Conservation (phyloP, 2,329 filamentous ascomycete species). For the Paecilomyces variotii region DNA sequence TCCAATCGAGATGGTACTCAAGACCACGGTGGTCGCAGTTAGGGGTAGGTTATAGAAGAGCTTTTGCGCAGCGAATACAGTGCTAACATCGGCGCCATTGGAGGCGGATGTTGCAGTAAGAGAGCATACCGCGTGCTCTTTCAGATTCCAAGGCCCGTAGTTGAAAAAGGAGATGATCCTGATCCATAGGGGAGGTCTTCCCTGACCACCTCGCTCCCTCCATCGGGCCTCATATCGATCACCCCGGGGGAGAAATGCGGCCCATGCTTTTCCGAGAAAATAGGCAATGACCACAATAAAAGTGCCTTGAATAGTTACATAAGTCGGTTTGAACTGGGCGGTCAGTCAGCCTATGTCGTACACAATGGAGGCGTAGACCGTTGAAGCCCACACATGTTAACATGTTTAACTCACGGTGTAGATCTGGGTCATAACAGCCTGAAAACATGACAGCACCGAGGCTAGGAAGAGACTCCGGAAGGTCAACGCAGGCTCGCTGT, state of each 20-base stretch:
- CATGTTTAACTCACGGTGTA: conserved; percentile 36
- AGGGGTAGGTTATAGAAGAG: conserved; percentile 46
- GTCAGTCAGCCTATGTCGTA: conserved; percentile 2
- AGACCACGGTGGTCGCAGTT: conserved; percentile 39
- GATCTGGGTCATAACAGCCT: conserved; percentile 50
- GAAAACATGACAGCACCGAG: conserved; percentile 44
- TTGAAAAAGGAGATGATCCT: conserved; percentile 41
- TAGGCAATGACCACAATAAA: conserved; percentile 53
- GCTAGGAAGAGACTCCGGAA: conserved; percentile 48
- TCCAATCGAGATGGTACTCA: conserved; percentile 46
- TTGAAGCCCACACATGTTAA: neutral
- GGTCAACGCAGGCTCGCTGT: conserved; percentile 44
- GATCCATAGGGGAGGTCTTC: conserved; percentile 37
- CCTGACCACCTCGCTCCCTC: conserved; percentile 35
- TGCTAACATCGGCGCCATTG: conserved; percentile 35
- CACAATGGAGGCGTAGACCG: neutral
- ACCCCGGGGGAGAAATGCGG: conserved; percentile 43
- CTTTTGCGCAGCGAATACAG: conserved; percentile 43
- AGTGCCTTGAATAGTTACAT: conserved; percentile 42
- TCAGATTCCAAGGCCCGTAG: conserved; percentile 44
- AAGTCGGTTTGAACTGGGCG: conserved; percentile 46
- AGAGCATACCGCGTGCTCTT: conserved; percentile 49
- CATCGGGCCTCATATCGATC: conserved; percentile 43
- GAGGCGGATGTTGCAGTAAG: conserved; percentile 49
- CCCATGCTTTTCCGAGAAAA: conserved; percentile 46